A percentile compares a stretch with the other conserved stretches of the same genome.
Evolutionary conservation across 2,329 filamentous ascomycete species (phyloP).

Genomic region (Stagonosporopsis rhizophila): DNA sequence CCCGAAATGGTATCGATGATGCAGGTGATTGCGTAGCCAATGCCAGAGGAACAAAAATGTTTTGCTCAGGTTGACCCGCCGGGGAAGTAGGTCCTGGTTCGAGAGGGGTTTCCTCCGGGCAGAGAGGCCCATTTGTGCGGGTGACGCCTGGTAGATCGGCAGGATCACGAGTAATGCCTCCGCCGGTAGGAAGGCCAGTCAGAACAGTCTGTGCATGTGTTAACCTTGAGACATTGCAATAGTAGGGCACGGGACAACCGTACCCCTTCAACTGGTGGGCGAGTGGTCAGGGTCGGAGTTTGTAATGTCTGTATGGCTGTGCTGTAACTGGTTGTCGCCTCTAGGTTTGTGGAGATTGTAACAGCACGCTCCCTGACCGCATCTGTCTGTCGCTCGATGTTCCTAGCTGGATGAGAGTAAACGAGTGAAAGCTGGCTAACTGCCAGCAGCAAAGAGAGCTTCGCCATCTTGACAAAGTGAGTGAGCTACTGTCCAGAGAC

Average conservation of each 20-base stretch:
- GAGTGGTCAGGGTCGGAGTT: conserved; percentile 32
- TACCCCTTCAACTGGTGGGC: conserved; percentile 41
- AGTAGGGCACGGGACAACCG: not conserved
- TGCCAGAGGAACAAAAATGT: conserved; percentile 52
- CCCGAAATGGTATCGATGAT: conserved; percentile 43
- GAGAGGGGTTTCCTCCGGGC: conserved; percentile 39
- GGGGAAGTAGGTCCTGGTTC: conserved; percentile 35
- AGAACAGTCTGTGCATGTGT: conserved; percentile 35
- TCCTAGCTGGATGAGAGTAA: conserved; percentile 32
- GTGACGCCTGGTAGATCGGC: conserved; percentile 27
- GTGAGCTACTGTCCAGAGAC: conserved; percentile 24
- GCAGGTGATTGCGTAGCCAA: conserved; percentile 49
- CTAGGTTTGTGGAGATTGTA: conserved; percentile 27
- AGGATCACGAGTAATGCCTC: conserved; percentile 39
- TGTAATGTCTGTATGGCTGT: conserved; percentile 38
- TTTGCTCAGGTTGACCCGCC: conserved; percentile 23
- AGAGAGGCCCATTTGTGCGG: conserved; percentile 31
- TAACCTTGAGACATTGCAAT: conserved; percentile 4
- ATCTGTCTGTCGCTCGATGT: conserved; percentile 18
- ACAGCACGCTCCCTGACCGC: conserved; percentile 32
- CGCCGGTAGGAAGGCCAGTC: conserved; percentile 41
- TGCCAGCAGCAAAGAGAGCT: conserved; percentile 35
- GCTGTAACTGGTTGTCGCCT: conserved; percentile 43
- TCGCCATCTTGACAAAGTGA: conserved; percentile 33
- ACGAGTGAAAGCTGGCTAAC: conserved; percentile 32